These are phyloP conservation scores for Mycena kentingensis DNA, from an alignment of 768 basidiomycete genomes.

Conservation along the genomic window DNA sequence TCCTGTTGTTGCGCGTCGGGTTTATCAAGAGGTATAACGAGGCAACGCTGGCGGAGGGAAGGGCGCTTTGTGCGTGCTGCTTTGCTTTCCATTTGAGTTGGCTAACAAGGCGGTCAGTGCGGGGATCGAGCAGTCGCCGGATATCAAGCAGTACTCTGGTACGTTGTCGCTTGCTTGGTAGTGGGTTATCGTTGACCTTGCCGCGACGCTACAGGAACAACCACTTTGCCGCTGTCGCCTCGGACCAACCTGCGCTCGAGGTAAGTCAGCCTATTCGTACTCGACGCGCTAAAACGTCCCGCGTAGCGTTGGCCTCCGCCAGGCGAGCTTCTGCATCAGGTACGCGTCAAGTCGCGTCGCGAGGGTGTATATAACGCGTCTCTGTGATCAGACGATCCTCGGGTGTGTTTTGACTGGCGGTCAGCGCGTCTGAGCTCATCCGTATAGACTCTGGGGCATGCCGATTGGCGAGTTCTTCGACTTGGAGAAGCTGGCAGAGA, in stretches of 20 bases:
- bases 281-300: constrained; percentile 11
- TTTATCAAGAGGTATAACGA: constrained; percentile 60
- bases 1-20: constrained; percentile 62
- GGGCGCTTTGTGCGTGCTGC: too few relatives aligned
- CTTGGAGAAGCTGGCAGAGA: constrained; percentile 59
- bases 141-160: constrained; percentile 77
- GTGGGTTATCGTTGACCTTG: constrained; percentile 2
- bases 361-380: too few relatives aligned
- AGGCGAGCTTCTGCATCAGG: constrained; percentile 56
- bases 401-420: constrained; percentile 38
- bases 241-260: constrained; percentile 69
- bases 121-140: constrained; percentile 67
- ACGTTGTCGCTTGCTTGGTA: constrained; percentile 19
- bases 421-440: too few relatives aligned
- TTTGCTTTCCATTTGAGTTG: background rate
- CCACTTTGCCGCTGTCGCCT: constrained; percentile 70
- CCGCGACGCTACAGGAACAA: constrained; percentile 75
- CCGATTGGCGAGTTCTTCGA: constrained; percentile 78
- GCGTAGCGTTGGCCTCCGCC: constrained; percentile 57
- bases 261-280: constrained; percentile 34
- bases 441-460: constrained; percentile 72
- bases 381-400: constrained; percentile 64
- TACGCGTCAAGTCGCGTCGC: constrained; percentile 28
- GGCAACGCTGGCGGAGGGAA: too few relatives aligned
- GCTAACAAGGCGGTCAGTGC: constrained; percentile 45